phyloP scores from a whole-genome alignment of 2,329 filamentous ascomycete species.

The Fusarium setosum region DNA sequence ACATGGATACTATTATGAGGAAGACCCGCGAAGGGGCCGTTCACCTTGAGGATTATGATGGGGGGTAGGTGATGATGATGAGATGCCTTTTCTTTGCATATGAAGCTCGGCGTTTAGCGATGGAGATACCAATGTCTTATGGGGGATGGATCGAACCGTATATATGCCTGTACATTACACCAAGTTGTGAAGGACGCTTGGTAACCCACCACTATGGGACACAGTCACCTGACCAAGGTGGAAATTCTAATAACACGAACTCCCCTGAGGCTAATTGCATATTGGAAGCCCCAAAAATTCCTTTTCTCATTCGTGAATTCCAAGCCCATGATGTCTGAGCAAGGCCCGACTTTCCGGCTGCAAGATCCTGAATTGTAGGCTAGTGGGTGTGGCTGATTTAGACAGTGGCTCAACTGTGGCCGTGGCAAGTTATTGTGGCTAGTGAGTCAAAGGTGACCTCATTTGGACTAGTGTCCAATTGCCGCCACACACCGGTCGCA shows the following conservation, averaged over 20 bases:
- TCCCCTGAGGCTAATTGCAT: too few species aligned
- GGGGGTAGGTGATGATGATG: neutral
- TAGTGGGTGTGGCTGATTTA: neutral
- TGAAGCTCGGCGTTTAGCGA: slow-evolving; percentile 27
- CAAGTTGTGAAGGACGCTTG: neutral
- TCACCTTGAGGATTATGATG: neutral
- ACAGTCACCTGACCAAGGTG: too few species aligned
- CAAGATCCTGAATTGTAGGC: too few species aligned
- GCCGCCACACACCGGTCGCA: slow-evolving; percentile 42
- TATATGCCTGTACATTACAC: neutral
- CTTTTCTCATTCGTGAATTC: too few species aligned
- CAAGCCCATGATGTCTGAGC: too few species aligned
- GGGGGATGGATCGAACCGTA: slow-evolving; percentile 6
- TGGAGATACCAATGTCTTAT: slow-evolving; percentile 23
- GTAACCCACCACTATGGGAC: neutral
- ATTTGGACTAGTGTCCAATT: slow-evolving; percentile 15
- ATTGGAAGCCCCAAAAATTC: too few species aligned
- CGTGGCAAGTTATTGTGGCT: slow-evolving; percentile 11
- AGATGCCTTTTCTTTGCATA: neutral
- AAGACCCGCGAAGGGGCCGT: slow-evolving; percentile 11
- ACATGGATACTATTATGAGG: slow-evolving; percentile 4
- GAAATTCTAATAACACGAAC: neutral
- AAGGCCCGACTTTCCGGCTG: too few species aligned
- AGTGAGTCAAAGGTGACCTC: neutral
- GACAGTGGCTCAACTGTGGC: neutral